Evolutionary conservation across 306 rosid genomes (phyloP).

Genomic region (Vicia faba): DNA sequence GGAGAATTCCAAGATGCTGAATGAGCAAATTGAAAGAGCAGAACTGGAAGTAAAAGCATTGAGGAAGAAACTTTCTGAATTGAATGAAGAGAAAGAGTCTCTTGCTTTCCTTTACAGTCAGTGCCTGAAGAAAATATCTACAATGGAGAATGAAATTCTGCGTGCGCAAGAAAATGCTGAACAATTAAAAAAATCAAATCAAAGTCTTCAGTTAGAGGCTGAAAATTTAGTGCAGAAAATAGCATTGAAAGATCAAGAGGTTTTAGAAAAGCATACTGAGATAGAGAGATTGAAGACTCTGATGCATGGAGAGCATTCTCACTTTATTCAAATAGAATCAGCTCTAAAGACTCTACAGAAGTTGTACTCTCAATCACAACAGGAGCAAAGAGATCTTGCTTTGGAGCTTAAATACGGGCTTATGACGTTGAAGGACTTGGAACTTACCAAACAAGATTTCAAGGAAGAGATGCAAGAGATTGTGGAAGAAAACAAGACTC

Average conservation of each 20-base stretch:
- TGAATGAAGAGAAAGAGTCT: conserved; percentile 67
- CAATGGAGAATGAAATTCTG: conserved; percentile 69
- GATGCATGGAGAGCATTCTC: conserved; percentile 74
- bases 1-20: conserved; percentile 64
- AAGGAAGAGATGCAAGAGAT: conserved; percentile 63
- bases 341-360: conserved; percentile 70
- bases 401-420: conserved; percentile 78
- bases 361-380: conserved; percentile 72
- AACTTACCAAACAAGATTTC: conserved; percentile 57
- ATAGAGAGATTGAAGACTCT: conserved; percentile 68
- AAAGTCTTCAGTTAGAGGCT: conserved; percentile 64
- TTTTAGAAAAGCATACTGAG: conserved; percentile 67
- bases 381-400: conserved; percentile 78
- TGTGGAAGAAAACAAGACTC: conserved; percentile 65
- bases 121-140: conserved; percentile 68
- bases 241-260: conserved; percentile 72
- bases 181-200: conserved; percentile 61
- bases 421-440: conserved; percentile 71
- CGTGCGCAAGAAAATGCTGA: conserved; percentile 57
- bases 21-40: conserved; percentile 59
- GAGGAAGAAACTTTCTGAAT: conserved; percentile 49
- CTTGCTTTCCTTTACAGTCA: conserved; percentile 55
- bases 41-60: conserved; percentile 61
- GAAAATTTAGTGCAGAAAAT: conserved; percentile 68
- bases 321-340: conserved; percentile 74